Conservation (phyloP, 2,329 filamentous ascomycete genomes). For the Sporothrix pseudoabietina region DNA sequence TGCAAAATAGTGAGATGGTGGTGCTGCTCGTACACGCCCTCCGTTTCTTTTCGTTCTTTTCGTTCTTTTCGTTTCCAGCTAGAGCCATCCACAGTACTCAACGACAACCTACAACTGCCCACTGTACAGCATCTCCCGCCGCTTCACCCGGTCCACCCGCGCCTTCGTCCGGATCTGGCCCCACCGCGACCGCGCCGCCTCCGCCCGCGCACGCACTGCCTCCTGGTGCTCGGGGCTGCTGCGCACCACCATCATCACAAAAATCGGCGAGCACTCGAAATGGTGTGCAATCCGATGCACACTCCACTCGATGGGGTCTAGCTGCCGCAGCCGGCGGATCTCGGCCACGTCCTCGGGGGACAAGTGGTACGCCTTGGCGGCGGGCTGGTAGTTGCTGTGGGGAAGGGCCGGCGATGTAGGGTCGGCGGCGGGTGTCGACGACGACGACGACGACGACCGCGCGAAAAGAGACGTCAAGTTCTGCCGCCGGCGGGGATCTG, state of each 20-base stretch:
- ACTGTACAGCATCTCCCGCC: constrained; percentile 55
- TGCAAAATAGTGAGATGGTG: not conserved
- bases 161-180: constrained; percentile 58
- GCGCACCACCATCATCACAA: constrained; percentile 61
- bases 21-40: too few species aligned
- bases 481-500: constrained; percentile 56
- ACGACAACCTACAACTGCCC: constrained; percentile 44
- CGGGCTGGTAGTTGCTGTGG: constrained; percentile 24
- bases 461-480: constrained; percentile 52
- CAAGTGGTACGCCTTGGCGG: constrained; percentile 51
- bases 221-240: constrained; percentile 53
- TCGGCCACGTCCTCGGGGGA: constrained; percentile 59
- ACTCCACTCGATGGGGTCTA: constrained; percentile 59
- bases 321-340: constrained; percentile 57
- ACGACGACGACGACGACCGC: constrained; percentile 34
- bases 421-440: constrained; percentile 37
- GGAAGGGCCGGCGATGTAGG: constrained; percentile 39
- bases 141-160: constrained; percentile 57
- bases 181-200: constrained; percentile 58
- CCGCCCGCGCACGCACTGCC: constrained; percentile 50
- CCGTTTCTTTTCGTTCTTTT: too few species aligned
- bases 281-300: constrained; percentile 55
- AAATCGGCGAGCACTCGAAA: constrained; percentile 58
- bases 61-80: too few species aligned
- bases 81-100: too few species aligned